Evolutionary conservation across 306 rosid species (phyloP).

Genomic region (Fragaria nilgerrensis): DNA sequence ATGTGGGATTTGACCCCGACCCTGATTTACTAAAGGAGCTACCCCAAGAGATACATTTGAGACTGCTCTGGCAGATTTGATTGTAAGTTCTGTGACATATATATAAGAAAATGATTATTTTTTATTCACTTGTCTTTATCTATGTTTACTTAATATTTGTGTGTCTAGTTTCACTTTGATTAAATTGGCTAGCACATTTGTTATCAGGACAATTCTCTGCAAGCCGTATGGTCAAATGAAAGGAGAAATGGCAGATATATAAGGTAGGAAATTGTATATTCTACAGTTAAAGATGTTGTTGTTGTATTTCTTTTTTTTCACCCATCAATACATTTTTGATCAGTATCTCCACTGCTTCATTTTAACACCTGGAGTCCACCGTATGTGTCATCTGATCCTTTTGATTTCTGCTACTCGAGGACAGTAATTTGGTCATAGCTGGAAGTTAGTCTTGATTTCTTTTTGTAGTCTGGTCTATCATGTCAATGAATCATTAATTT

Average conservation of each 20-base stretch:
- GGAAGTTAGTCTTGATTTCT: neutral
- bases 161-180: neutral
- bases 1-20: slow-evolving; percentile 74
- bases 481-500: neutral
- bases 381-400: neutral
- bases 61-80: slow-evolving; percentile 65
- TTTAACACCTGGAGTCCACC: too few relatives aligned
- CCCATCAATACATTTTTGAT: neutral
- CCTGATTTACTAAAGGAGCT: slow-evolving; percentile 47
- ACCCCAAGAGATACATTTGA: slow-evolving; percentile 52
- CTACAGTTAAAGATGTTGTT: neutral
- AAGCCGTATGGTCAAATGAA: slow-evolving; percentile 58
- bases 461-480: neutral
- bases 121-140: neutral
- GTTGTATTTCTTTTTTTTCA: neutral
- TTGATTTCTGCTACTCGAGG: slow-evolving; percentile 5
- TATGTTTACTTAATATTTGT: neutral
- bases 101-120: neutral
- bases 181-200: slow-evolving; percentile 15
- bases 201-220: slow-evolving; percentile 66
- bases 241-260: slow-evolving; percentile 31
- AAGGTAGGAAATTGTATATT: slow-evolving; percentile 28
- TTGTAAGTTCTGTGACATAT: slow-evolving; percentile 38
- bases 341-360: neutral
- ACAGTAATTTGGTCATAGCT: neutral